Conservation (phyloP, 2,329 filamentous ascomycete species). For the Penicillium expansum region DNA sequence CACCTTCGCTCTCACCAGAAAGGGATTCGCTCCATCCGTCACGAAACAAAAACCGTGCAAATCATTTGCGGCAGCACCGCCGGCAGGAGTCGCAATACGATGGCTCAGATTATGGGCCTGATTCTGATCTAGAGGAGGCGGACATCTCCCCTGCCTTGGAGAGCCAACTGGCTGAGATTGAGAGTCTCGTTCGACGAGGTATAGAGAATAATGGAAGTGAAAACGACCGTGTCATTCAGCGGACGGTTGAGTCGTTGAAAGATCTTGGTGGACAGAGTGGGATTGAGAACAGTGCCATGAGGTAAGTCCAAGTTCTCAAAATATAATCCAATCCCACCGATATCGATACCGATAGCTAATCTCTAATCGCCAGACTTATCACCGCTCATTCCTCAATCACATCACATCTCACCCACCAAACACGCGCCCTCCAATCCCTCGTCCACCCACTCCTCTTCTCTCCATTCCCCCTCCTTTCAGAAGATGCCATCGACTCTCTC, state of each 20-base stretch:
- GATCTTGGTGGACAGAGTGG: slow-evolving; percentile 56
- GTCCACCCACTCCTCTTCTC: slow-evolving; percentile 59
- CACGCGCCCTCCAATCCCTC: slow-evolving; percentile 57
- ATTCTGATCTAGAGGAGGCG: slow-evolving; percentile 54
- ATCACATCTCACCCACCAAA: slow-evolving; percentile 60
- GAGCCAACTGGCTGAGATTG: slow-evolving; percentile 54
- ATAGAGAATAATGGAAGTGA: slow-evolving; percentile 53
- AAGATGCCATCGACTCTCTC: slow-evolving; percentile 56
- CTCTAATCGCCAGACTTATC: slow-evolving; percentile 46
- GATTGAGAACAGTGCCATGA: slow-evolving; percentile 56
- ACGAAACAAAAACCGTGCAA: slow-evolving; percentile 41
- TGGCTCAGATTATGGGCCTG: slow-evolving; percentile 58
- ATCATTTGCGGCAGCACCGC: slow-evolving; percentile 36
- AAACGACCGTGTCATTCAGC: slow-evolving; percentile 52
- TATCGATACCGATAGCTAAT: not conserved
- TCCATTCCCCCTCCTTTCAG: slow-evolving; percentile 52
- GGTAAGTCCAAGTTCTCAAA: slow-evolving; percentile 42
- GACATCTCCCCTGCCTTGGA: slow-evolving; percentile 57
- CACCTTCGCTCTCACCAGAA: slow-evolving; percentile 27
- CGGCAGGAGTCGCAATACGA: slow-evolving; percentile 51
- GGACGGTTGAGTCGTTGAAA: slow-evolving; percentile 51
- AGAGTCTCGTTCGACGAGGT: slow-evolving; percentile 53
- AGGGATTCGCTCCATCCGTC: slow-evolving; percentile 33
- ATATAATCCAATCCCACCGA: not conserved
- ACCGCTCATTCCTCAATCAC: slow-evolving; percentile 59